Conservation (phyloP, 257 asterid genomes). For the Solanum ossicruentum region DNA sequence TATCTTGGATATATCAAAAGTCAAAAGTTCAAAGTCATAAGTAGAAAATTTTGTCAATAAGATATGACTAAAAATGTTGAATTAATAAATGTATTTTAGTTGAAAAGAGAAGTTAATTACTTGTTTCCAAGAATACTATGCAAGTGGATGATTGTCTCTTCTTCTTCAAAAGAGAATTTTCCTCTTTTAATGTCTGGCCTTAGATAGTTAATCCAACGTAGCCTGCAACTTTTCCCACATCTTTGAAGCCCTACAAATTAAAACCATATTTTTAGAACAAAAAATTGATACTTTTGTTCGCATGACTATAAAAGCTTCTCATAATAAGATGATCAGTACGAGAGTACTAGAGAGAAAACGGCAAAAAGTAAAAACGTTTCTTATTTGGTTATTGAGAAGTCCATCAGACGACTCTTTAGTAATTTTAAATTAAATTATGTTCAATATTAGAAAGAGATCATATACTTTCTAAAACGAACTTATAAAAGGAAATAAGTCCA, state of each 20-base stretch:
- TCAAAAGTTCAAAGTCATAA: background rate
- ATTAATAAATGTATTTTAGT: background rate
- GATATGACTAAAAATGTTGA: background rate
- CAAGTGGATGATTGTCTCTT: slow-evolving; percentile 63
- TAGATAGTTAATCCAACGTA: slow-evolving; percentile 79
- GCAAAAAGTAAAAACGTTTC: background rate
- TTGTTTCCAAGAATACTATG: slow-evolving; percentile 77
- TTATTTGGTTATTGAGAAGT: background rate
- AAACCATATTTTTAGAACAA: background rate
- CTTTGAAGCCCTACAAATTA: slow-evolving; percentile 44
- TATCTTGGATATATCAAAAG: background rate
- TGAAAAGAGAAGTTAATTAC: slow-evolving; percentile 12
- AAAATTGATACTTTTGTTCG: background rate
- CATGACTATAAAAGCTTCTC: background rate
- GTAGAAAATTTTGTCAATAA: too few relatives aligned
- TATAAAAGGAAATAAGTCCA: background rate
- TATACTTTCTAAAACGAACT: background rate
- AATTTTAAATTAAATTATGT: background rate
- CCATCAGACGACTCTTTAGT: background rate
- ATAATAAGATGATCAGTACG: background rate
- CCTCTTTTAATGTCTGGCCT: slow-evolving; percentile 79
- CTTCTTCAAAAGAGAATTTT: slow-evolving; percentile 63
- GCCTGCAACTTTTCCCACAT: slow-evolving; percentile 81
- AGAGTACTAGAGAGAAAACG: background rate
- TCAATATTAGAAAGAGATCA: background rate